Evolutionary conservation across 116 monocot genomes (phyloP).

Genomic region (Papilionanthe hybrid): DNA sequence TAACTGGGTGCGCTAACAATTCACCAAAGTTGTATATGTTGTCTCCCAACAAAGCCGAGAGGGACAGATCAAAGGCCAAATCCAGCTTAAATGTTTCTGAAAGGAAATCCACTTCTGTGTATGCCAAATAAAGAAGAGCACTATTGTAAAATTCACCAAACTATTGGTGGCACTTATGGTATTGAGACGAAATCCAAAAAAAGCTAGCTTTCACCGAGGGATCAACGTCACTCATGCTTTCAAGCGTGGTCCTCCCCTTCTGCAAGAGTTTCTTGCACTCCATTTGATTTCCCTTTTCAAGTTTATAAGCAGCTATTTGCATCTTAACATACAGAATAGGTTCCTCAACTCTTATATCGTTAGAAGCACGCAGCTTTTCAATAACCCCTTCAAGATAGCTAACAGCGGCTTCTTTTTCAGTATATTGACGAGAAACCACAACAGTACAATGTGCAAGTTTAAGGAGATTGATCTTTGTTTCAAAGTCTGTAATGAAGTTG

Average conservation of each 20-base stretch:
- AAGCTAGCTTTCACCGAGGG: conserved; percentile 91
- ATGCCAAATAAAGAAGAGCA: conserved; percentile 95
- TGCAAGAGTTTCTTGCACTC: conserved; percentile 84
- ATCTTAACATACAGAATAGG: conserved; percentile 93
- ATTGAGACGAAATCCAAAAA: conserved; percentile 91
- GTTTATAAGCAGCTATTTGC: conserved; percentile 80
- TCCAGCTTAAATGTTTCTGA: conserved; percentile 91
- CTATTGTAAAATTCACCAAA: conserved; percentile 90
- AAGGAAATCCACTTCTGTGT: conserved; percentile 83
- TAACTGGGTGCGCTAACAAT: conserved; percentile 91
- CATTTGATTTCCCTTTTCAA: conserved; percentile 73
- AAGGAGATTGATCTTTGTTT: conserved; percentile 96
- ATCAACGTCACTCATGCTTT: conserved; percentile 85
- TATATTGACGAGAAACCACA: conserved; percentile 82
- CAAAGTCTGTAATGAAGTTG: conserved; percentile 93
- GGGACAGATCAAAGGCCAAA: conserved; percentile 91
- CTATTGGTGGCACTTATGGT: conserved; percentile 75
- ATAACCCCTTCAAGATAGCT: conserved; percentile 82
- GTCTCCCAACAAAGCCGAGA: conserved; percentile 87
- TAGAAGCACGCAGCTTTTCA: conserved; percentile 68
- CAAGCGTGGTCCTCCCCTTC: conserved; percentile 70
- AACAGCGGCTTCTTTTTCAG: conserved; percentile 78
- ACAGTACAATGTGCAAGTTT: conserved; percentile 92
- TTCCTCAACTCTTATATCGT: conserved; percentile 55
- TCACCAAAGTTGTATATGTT: conserved; percentile 98